These are phyloP conservation scores for Lanmaoa rubissima DNA, from an alignment of 768 basidiomycete species.

Conservation along the genomic window DNA sequence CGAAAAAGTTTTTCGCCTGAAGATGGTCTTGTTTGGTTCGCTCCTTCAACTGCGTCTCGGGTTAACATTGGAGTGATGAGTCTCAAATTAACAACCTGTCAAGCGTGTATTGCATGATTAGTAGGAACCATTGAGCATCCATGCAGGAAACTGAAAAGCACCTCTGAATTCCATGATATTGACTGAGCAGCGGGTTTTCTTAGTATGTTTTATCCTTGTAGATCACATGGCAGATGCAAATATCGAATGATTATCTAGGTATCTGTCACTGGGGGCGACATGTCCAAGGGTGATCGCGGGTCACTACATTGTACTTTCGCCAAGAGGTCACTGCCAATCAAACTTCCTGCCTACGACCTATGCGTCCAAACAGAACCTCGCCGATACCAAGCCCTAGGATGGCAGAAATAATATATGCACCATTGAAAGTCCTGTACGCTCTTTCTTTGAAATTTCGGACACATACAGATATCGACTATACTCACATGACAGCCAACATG, in stretches of 20 bases:
- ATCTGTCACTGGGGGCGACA: background rate
- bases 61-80: too few species aligned
- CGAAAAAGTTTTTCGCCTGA: constrained; percentile 18
- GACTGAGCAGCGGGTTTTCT: background rate
- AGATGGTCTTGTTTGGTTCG: constrained; percentile 22
- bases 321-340: background rate
- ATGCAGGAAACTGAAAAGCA: background rate
- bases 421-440: constrained; percentile 74
- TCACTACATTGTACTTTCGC: too few species aligned
- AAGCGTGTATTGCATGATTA: background rate
- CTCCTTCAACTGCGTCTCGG: too few species aligned
- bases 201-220: too few species aligned
- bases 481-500: constrained; percentile 84
- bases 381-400: constrained; percentile 70
- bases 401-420: constrained; percentile 71
- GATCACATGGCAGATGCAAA: background rate
- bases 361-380: constrained; percentile 67
- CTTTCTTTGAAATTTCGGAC: constrained; percentile 4
- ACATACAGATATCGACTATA: background rate
- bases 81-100: background rate
- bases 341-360: constrained; percentile 29
- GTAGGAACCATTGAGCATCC: background rate
- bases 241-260: background rate
- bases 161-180: background rate
- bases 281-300: background rate